phyloP scores from a whole-genome alignment of 1,139 yeast genomes.

The Suhomyces terraborum region DNA sequence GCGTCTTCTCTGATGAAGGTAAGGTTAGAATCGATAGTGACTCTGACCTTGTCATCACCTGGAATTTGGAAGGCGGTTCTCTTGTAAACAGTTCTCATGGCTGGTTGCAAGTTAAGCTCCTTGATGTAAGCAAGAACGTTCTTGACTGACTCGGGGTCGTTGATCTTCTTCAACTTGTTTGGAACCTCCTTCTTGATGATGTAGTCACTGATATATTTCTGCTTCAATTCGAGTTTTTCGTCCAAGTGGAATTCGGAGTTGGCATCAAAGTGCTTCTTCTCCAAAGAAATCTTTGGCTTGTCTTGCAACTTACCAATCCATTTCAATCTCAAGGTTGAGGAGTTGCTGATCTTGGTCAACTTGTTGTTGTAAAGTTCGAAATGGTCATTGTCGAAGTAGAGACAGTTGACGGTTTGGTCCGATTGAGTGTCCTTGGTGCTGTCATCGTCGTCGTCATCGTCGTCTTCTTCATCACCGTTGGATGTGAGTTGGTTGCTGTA shows the following conservation, averaged over 20 bases:
- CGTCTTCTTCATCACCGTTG: constrained; percentile 30
- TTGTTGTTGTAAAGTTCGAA: constrained; percentile 87
- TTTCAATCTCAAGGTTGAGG: constrained; percentile 77
- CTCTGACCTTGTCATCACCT: constrained; percentile 89
- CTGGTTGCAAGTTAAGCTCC: constrained; percentile 74
- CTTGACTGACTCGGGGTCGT: constrained; percentile 52
- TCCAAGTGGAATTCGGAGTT: constrained; percentile 57
- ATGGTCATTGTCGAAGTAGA: constrained; percentile 82
- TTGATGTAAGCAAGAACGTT: constrained; percentile 65
- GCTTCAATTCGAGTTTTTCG: constrained; percentile 68
- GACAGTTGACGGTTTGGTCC: constrained; percentile 83
- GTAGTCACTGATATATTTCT: constrained; percentile 72
- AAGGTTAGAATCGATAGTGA: constrained; percentile 86
- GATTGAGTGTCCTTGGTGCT: constrained; percentile 24
- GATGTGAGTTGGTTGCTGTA: constrained; percentile 49
- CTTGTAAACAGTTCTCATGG: constrained; percentile 81
- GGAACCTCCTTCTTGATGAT: constrained; percentile 32
- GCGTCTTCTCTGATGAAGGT: constrained; percentile 88
- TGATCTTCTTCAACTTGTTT: constrained; percentile 20
- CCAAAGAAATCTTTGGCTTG: constrained; percentile 76
- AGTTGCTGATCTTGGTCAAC: constrained; percentile 67
- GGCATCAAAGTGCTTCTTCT: constrained; percentile 70
- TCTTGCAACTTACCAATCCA: constrained; percentile 87
- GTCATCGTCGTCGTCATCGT: constrained; percentile 24
- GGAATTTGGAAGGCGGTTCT: constrained; percentile 98